phyloP scores from a whole-genome alignment of 2,329 filamentous ascomycete species.

The Calonectria naviculata region DNA sequence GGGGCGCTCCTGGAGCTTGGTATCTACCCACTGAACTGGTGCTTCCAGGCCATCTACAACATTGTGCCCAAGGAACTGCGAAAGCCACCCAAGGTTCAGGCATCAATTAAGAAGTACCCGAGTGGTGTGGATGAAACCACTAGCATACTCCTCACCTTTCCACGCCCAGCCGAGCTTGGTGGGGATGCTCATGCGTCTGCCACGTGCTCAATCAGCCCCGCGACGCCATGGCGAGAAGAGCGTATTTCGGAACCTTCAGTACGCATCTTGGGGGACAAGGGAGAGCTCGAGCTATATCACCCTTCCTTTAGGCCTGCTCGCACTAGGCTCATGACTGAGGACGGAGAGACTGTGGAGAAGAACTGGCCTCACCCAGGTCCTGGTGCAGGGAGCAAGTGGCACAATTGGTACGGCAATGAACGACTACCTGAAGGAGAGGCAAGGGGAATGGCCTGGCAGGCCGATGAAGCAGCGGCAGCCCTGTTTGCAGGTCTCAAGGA shows the following conservation, averaged over 20 bases:
- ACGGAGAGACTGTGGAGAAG: not conserved
- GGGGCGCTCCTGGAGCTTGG: slow-evolving; percentile 85
- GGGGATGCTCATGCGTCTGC: not conserved
- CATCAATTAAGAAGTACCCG: not conserved
- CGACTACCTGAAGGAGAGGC: not conserved
- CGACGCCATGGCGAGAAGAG: not conserved
- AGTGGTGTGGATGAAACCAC: not conserved
- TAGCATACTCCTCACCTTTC: not conserved
- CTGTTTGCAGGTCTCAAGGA: not conserved
- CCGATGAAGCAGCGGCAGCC: not conserved
- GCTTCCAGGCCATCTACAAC: slow-evolving; percentile 82
- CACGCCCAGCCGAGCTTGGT: not conserved
- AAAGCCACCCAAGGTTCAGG: not conserved
- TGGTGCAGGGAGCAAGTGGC: not conserved
- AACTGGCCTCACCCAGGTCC: not conserved
- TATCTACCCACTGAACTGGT: slow-evolving; percentile 88
- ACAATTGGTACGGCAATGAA: not conserved
- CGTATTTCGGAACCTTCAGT: not conserved
- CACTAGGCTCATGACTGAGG: not conserved
- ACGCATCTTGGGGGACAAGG: not conserved
- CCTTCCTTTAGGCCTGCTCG: not conserved
- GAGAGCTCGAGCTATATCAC: not conserved
- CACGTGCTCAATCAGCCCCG: not conserved
- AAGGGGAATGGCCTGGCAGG: not conserved
- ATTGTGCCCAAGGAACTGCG: not conserved